Evolutionary conservation across 345 rosid species (phyloP).

Genomic region (Rhodamnia rubescens): DNA sequence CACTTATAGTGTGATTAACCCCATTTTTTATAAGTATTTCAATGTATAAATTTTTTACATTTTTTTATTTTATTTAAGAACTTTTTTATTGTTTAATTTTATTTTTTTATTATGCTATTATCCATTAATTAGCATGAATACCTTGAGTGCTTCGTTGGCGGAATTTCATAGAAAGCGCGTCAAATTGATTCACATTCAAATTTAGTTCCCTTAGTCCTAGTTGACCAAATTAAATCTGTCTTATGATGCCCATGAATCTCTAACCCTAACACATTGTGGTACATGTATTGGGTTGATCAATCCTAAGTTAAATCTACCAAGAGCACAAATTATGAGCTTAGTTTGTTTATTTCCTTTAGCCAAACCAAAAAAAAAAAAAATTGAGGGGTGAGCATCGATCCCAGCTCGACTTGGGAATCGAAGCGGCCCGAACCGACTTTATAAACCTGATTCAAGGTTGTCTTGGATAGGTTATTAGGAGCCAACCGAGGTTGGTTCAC

Average conservation of each 20-base stretch:
- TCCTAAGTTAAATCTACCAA: not conserved
- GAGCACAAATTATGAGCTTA: not conserved
- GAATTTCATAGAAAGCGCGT: not conserved
- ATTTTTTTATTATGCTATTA: not conserved
- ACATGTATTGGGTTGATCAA: not conserved
- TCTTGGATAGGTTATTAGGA: not conserved
- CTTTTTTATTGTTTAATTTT: too few relatives aligned
- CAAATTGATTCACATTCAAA: not conserved
- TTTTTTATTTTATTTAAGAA: too few relatives aligned
- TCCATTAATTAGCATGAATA: not conserved
- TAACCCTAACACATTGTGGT: too few relatives aligned
- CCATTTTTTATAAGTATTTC: too few relatives aligned
- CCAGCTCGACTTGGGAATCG: not conserved
- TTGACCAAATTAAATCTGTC: not conserved
- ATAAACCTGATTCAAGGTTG: not conserved
- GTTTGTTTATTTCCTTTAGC: not conserved
- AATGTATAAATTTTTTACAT: too few relatives aligned
- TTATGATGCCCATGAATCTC: not conserved
- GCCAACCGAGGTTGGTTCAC: not conserved
- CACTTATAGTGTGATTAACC: too few relatives aligned
- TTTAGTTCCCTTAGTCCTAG: not conserved
- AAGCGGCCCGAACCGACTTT: not conserved
- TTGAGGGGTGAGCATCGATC: not conserved
- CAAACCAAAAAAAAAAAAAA: not conserved
- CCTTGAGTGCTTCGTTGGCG: not conserved